A percentile compares a stretch with the other conserved stretches of the same genome.
Evolutionary conservation across 257 asterid species (phyloP).

Genomic region (Nicotiana benthamiana): DNA sequence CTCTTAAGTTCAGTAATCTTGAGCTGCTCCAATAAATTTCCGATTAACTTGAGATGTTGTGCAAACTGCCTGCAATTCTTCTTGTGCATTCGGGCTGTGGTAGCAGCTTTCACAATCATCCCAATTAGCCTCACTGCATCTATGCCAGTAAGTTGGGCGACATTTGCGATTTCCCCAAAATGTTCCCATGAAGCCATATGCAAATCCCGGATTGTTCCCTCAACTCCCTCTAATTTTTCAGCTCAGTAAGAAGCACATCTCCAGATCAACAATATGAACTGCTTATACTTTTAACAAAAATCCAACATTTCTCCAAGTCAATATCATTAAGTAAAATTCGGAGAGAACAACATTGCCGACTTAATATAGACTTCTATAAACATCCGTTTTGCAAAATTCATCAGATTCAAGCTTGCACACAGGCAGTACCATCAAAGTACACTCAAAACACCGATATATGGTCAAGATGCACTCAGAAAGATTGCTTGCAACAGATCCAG

Average conservation of each 20-base stretch:
- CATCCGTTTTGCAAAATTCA: background rate
- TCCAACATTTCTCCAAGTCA: background rate
- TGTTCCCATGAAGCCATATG: constrained; percentile 59
- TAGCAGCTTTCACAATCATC: constrained; percentile 77
- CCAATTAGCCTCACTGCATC: constrained; percentile 72
- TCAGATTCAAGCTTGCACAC: background rate
- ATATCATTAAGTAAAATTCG: background rate
- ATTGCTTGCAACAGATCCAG: background rate
- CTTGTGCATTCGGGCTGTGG: constrained; percentile 87
- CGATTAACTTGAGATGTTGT: constrained; percentile 67
- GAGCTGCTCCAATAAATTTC: constrained; percentile 70
- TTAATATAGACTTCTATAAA: background rate
- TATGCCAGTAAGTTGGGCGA: constrained; percentile 72
- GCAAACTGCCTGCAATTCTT: constrained; percentile 76
- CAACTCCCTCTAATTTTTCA: constrained; percentile 6
- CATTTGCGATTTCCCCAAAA: constrained; percentile 71
- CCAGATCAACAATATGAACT: constrained; percentile 5
- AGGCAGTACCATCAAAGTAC: background rate
- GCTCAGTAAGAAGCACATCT: constrained; percentile 8
- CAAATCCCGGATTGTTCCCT: background rate
- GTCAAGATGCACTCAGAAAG: background rate
- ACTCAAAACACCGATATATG: background rate
- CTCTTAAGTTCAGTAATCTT: constrained; percentile 69
- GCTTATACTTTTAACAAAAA: background rate
- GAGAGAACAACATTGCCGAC: background rate